Conservation (phyloP, 2,329 filamentous ascomycete genomes). For the Neonectria sp. region DNA sequence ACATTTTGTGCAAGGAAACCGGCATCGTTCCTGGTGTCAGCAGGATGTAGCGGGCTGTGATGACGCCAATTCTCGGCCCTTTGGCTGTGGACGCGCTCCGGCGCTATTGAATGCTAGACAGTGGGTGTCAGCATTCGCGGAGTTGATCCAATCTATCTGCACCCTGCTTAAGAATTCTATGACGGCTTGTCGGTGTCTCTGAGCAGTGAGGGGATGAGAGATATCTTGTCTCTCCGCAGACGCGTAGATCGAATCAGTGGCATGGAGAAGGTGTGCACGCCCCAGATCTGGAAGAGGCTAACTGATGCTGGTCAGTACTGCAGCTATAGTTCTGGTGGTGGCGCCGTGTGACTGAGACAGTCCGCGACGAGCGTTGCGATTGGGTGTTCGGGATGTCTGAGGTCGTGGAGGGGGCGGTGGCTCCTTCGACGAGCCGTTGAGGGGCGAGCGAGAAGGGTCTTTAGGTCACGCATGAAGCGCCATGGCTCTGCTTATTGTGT, state of each 20-base stretch:
- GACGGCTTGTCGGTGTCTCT: constrained; percentile 11
- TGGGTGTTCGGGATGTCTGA: constrained; percentile 10
- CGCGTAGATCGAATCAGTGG: constrained; percentile 28
- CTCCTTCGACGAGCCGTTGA: neutral
- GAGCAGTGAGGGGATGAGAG: constrained; percentile 28
- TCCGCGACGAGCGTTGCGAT: constrained; percentile 29
- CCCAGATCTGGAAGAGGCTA: constrained; percentile 34
- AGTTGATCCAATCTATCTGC: neutral
- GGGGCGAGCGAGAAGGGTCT: neutral
- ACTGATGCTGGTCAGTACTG: constrained; percentile 38
- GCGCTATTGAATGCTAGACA: constrained; percentile 14
- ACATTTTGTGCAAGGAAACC: constrained; percentile 1
- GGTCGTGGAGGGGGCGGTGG: constrained; percentile 15
- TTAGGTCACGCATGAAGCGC: constrained; percentile 8
- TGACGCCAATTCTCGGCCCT: constrained; percentile 1
- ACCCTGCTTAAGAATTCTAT: constrained; percentile 9
- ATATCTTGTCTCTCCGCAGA: constrained; percentile 31
- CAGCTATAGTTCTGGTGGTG: constrained; percentile 35
- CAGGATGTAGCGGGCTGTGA: constrained; percentile 2
- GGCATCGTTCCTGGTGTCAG: constrained; percentile 1
- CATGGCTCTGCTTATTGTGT: neutral
- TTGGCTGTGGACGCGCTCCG: constrained; percentile 2
- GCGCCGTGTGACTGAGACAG: constrained; percentile 36
- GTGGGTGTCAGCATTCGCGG: constrained; percentile 5
- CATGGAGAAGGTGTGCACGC: constrained; percentile 25